Percentiles rank a stretch among this genome's conserved stretches.
Conservation (phyloP, 1,284 basidiomycete genomes). For the Heterobasidion parviporum region DNA sequence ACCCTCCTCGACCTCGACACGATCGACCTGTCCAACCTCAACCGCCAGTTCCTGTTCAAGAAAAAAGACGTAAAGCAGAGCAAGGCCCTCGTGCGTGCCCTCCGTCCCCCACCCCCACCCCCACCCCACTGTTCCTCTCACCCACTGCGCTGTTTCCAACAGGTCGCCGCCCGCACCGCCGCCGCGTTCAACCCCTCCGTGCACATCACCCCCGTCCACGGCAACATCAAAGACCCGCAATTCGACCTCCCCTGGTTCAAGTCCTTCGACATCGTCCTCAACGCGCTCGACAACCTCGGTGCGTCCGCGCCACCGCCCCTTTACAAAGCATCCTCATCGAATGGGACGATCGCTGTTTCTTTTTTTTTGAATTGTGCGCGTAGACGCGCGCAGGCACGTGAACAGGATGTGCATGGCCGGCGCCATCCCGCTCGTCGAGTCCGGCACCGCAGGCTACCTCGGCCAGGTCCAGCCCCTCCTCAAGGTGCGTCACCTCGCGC, state of each 20-base stretch:
- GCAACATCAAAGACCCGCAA: conserved; percentile 91
- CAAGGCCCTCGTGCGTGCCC: conserved; percentile 68
- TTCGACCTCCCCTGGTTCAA: conserved; percentile 91
- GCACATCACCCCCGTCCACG: conserved; percentile 83
- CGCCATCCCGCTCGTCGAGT: conserved; percentile 87
- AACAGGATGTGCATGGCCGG: conserved; percentile 97
- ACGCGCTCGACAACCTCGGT: conserved; percentile 96
- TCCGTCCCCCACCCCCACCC: background rate
- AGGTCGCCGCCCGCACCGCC: conserved; percentile 89
- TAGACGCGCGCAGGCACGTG: conserved; percentile 87
- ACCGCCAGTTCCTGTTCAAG: conserved; percentile 95
- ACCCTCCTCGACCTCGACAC: conserved; percentile 96
- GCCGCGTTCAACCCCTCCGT: conserved; percentile 89
- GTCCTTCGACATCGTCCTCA: conserved; percentile 88
- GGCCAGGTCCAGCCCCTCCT: conserved; percentile 78
- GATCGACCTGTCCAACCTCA: conserved; percentile 97
- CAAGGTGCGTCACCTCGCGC: conserved; percentile 37
- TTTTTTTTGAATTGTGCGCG: background rate
- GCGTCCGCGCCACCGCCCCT: background rate
- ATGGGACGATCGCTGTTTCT: background rate
- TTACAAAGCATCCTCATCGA: background rate
- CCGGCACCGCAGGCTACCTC: conserved; percentile 92
- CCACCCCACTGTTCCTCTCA: background rate
- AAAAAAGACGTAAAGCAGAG: conserved; percentile 95
- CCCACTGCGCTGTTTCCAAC: background rate